Conservation (phyloP, 2,329 filamentous ascomycete species). For the Curvularia eragrostidis region DNA sequence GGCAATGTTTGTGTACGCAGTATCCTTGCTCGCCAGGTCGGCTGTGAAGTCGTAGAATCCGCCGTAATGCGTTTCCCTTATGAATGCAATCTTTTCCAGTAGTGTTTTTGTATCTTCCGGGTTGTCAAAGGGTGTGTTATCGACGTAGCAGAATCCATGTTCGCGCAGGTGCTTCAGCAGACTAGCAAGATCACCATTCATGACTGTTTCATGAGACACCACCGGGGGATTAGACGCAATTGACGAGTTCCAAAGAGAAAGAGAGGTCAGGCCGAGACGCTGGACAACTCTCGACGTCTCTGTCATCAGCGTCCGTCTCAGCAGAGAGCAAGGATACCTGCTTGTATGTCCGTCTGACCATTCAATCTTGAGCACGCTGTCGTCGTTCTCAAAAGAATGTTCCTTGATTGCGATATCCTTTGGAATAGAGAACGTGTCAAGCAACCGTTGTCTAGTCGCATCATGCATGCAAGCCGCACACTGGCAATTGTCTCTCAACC, state of each 20-base stretch:
- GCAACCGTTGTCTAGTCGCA: constrained; percentile 71
- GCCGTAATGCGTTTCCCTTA: constrained; percentile 89
- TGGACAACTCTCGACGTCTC: constrained; percentile 49
- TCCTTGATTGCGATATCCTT: constrained; percentile 35
- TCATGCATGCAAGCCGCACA: constrained; percentile 71
- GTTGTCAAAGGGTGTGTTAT: constrained; percentile 62
- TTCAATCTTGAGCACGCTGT: constrained; percentile 26
- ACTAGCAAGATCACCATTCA: constrained; percentile 51
- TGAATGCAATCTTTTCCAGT: constrained; percentile 81
- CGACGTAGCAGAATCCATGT: constrained; percentile 80
- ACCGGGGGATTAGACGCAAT: constrained; percentile 58
- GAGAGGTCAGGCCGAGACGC: constrained; percentile 42
- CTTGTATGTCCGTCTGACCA: constrained; percentile 70
- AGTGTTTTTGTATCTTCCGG: constrained; percentile 71
- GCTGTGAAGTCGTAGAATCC: constrained; percentile 88
- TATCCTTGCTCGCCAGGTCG: constrained; percentile 85
- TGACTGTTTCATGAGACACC: constrained; percentile 25
- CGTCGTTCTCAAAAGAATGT: constrained; percentile 12
- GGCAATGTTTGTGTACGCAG: constrained; percentile 85
- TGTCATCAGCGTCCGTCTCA: constrained; percentile 50
- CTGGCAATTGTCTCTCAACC: constrained; percentile 70
- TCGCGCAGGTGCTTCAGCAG: constrained; percentile 68
- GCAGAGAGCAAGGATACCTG: constrained; percentile 69
- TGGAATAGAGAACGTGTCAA: constrained; percentile 68
- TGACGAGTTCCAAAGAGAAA: constrained; percentile 48